phyloP scores from a whole-genome alignment of 2,329 filamentous ascomycete species.

The Dothideomycetes sp. region DNA sequence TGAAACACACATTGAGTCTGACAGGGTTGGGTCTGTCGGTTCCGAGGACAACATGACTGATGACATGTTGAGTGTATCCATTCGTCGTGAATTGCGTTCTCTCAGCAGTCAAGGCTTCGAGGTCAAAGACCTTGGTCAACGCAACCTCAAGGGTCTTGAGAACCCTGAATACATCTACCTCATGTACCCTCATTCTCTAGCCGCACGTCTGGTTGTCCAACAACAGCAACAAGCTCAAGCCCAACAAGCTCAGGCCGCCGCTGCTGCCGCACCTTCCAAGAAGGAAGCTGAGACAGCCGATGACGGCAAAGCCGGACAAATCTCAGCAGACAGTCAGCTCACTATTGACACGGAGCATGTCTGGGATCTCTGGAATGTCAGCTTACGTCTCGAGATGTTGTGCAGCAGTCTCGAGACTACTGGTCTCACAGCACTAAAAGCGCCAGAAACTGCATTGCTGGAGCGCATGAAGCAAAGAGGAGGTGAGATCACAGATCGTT shows the following conservation, averaged over 20 bases:
- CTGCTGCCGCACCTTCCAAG: constrained; percentile 14
- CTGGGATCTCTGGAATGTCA: constrained; percentile 84
- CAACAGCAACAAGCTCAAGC: constrained; percentile 31
- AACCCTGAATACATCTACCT: constrained; percentile 95
- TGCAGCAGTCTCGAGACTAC: constrained; percentile 78
- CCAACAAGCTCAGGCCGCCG: constrained; percentile 26
- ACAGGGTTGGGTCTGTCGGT: constrained; percentile 57
- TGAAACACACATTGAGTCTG: constrained; percentile 80
- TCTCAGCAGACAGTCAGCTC: constrained; percentile 48
- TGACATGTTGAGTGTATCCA: constrained; percentile 63
- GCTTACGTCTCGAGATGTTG: constrained; percentile 82
- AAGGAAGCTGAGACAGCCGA: no score
- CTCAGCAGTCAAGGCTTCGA: constrained; percentile 89
- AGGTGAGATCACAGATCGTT: constrained; percentile 79
- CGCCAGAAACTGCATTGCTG: constrained; percentile 74
- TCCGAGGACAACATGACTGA: constrained; percentile 69
- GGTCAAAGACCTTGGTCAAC: constrained; percentile 91
- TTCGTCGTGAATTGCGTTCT: constrained; percentile 77
- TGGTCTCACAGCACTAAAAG: constrained; percentile 54
- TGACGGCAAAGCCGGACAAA: background rate
- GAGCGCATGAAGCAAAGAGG: constrained; percentile 63
- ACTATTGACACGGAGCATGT: constrained; percentile 77
- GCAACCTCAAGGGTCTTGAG: constrained; percentile 91
- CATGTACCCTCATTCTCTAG: constrained; percentile 83
- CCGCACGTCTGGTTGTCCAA: constrained; percentile 68